A percentile compares a stretch with the other conserved stretches of the same genome.
Evolutionary conservation across 2,329 filamentous ascomycete species (phyloP).

Genomic region (Passalora sequoiae): DNA sequence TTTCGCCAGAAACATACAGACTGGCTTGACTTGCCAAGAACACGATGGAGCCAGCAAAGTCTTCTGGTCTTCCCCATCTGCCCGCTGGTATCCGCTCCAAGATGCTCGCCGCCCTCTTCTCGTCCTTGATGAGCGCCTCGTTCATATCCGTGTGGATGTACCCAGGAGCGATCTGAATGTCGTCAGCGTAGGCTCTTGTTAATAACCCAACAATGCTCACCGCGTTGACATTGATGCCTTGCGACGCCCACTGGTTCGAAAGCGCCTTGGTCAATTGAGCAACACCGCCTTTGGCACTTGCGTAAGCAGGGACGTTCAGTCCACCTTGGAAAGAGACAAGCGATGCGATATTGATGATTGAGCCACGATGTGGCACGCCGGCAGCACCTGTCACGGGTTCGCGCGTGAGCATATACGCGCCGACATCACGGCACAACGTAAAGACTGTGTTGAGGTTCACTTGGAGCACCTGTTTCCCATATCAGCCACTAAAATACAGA

Average conservation of each 20-base stretch:
- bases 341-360: conserved; percentile 77
- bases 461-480: conserved; percentile 50
- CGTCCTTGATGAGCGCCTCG: conserved; percentile 67
- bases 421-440: conserved; percentile 69
- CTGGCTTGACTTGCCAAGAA: conserved; percentile 70
- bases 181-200: not conserved
- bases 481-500: not conserved
- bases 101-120: conserved; percentile 63
- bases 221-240: conserved; percentile 77
- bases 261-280: conserved; percentile 78
- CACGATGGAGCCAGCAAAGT: conserved; percentile 77
- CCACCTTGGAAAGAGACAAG: conserved; percentile 81
- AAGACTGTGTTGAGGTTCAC: conserved; percentile 82
- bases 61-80: conserved; percentile 74
- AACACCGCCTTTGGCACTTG: conserved; percentile 77
- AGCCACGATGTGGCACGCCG: conserved; percentile 54
- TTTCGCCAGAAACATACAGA: conserved; percentile 74
- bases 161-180: conserved; percentile 65
- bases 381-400: conserved; percentile 25
- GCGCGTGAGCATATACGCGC: conserved; percentile 68
- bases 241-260: conserved; percentile 74
- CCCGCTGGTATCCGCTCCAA: conserved; percentile 75
- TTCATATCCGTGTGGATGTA: conserved; percentile 95
- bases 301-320: conserved; percentile 80
- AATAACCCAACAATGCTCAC: conserved; percentile 5